These are phyloP conservation scores for Ustilago esculenta DNA, from an alignment of 1,284 basidiomycete genomes.

Conservation along the genomic window DNA sequence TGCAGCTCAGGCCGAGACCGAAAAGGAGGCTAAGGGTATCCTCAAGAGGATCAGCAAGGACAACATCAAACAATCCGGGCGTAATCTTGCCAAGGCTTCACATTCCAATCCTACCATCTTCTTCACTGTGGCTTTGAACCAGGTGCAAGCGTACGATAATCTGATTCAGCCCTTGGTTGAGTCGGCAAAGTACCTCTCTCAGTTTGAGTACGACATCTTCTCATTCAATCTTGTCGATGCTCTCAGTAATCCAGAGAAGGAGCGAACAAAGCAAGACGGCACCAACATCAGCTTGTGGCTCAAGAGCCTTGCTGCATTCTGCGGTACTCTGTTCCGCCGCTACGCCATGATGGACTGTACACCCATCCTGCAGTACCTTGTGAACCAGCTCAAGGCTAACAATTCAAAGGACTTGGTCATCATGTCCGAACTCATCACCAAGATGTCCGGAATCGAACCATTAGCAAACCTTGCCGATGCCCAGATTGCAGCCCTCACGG, in stretches of 20 bases:
- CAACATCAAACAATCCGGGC: slow-evolving; percentile 81
- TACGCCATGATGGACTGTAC: slow-evolving; percentile 80
- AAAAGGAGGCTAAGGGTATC: slow-evolving; percentile 69
- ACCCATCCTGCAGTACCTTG: slow-evolving; percentile 86
- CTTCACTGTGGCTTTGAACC: slow-evolving; percentile 87
- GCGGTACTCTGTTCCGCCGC: slow-evolving; percentile 87
- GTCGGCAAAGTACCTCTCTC: slow-evolving; percentile 86
- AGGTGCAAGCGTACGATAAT: slow-evolving; percentile 97
- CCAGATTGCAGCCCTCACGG: slow-evolving; percentile 88
- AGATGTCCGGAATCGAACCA: slow-evolving; percentile 89
- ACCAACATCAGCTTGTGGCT: slow-evolving; percentile 92
- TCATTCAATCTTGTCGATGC: slow-evolving; percentile 89
- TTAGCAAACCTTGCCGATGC: slow-evolving; percentile 77
- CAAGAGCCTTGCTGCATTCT: slow-evolving; percentile 85
- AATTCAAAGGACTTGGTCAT: slow-evolving; percentile 90
- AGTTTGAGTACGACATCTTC: slow-evolving; percentile 92
- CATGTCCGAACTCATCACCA: slow-evolving; percentile 88
- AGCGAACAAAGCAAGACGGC: slow-evolving; percentile 88
- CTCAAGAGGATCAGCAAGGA: slow-evolving; percentile 69
- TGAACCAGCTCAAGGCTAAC: slow-evolving; percentile 77
- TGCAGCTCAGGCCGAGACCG: slow-evolving; percentile 70
- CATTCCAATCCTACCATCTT: slow-evolving; percentile 93
- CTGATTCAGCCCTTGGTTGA: slow-evolving; percentile 89
- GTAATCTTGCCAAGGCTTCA: slow-evolving; percentile 90
- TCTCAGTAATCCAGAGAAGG: slow-evolving; percentile 80